Evolutionary conservation across 2,329 filamentous ascomycete species (phyloP), one percentile per base, ranked within the genome.

Genomic region (Camillea tinctor): DNA sequence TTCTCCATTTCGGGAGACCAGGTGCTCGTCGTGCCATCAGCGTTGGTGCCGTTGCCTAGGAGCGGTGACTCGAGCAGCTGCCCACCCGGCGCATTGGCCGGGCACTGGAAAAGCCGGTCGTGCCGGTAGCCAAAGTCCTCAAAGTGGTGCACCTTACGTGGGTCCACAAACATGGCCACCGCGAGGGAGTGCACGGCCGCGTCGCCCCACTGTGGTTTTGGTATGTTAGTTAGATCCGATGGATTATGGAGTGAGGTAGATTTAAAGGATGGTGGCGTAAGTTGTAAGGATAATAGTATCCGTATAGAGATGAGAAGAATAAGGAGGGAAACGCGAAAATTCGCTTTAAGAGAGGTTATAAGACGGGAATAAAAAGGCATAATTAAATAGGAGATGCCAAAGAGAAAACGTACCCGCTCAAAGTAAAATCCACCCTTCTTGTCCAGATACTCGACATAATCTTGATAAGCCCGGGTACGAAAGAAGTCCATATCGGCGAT

Each of bases 401-500:
- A 24, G 13, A 56, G 11, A 53, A 49, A 26, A 11, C 74, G 62
- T 69, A 78, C 76, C 56, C 78, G 69, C 63, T 80, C 78, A 55
- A 73, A 72, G 57, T 79, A 80, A 60, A 80, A 80, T 1, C 78
- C 78, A 2, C 76, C 77, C 36, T 73, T 73, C 52, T 67, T 69
- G 52, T 80, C 78, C 15, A 80, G 66, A 54, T 75, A 74, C 15
- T 74, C 67, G 58, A 78, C 79, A 20, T 78, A 71, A 9, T 76
- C 74, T 59, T 78, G 76, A 53, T 80, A 80, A 44, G 69, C 69
- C 51, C 63, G 68, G 5, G 72, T 70, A 23, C 78, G 73, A 70
- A 79, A 80, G 57, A 79, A 77, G 57, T 79, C 77, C 70, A 80
- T 71, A 60, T 78, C 73, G 30, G 77, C 78, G 57, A 80, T 80